These are phyloP conservation scores for Botrytis fabae DNA, from an alignment of 2,329 filamentous ascomycete species.

Conservation along the genomic window DNA sequence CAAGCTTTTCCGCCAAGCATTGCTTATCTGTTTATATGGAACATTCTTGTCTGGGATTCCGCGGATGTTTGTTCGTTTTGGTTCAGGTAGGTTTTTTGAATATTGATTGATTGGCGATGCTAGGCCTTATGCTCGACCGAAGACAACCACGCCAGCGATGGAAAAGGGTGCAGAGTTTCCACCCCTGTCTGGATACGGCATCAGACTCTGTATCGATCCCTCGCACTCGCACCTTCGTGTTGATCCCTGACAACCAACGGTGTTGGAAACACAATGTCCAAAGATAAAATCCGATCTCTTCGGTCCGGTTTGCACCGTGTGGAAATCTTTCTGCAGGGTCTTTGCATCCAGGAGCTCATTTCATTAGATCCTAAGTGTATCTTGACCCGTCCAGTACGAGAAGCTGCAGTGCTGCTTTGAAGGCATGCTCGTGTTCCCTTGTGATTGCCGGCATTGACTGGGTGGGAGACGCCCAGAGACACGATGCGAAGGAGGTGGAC, in stretches of 20 bases:
- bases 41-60: neutral
- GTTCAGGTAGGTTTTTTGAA: neutral
- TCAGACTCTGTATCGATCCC: neutral
- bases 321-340: neutral
- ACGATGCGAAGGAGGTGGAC: neutral
- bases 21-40: neutral
- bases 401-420: neutral
- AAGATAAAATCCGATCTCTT: neutral
- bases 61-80: neutral
- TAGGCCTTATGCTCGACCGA: neutral
- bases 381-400: neutral
- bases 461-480: neutral
- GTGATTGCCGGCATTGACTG: neutral
- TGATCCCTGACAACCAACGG: neutral
- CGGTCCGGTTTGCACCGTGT: neutral
- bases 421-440: neutral
- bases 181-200: neutral
- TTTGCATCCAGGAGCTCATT: neutral
- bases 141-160: neutral
- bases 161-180: neutral
- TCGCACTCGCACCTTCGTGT: neutral
- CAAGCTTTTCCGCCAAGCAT: neutral
- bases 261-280: neutral
- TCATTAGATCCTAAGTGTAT: neutral
- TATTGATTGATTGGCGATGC: neutral